phyloP scores from a whole-genome alignment of 441 rosid genomes.

The Raphanus hybrid region DNA sequence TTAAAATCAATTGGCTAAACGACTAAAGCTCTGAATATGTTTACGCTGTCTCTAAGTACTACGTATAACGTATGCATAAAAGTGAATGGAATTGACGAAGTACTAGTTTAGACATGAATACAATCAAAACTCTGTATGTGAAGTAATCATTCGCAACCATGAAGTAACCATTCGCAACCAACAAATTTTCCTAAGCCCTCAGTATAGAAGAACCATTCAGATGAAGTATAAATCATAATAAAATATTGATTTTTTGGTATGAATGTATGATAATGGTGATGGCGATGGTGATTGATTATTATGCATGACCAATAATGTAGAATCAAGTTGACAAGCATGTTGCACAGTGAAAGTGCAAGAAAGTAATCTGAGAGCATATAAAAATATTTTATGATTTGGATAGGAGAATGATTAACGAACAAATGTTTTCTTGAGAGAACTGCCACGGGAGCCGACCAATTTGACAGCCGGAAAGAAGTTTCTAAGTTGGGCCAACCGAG shows the following conservation, averaged over 20 bases:
- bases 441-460: neutral
- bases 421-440: neutral
- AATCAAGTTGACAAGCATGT: slow-evolving; percentile 16
- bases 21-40: neutral
- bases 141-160: neutral
- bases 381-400: slow-evolving; percentile 12
- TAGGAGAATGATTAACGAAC: neutral
- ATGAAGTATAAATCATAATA: neutral
- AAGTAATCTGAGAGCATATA: neutral
- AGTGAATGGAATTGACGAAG: neutral
- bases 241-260: neutral
- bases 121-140: neutral
- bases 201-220: neutral
- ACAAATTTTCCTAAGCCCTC: neutral
- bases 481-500: slow-evolving; percentile 11
- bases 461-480: slow-evolving; percentile 3
- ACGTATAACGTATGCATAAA: neutral
- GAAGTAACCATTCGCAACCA: neutral
- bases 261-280: neutral
- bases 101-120: neutral
- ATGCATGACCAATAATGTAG: slow-evolving; percentile 1
- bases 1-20: neutral
- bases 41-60: neutral
- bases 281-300: neutral
- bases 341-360: slow-evolving; percentile 21